These are phyloP conservation scores for Penicillium fuscoglaucum DNA, from an alignment of 2,329 filamentous ascomycete species.

Conservation along the genomic window DNA sequence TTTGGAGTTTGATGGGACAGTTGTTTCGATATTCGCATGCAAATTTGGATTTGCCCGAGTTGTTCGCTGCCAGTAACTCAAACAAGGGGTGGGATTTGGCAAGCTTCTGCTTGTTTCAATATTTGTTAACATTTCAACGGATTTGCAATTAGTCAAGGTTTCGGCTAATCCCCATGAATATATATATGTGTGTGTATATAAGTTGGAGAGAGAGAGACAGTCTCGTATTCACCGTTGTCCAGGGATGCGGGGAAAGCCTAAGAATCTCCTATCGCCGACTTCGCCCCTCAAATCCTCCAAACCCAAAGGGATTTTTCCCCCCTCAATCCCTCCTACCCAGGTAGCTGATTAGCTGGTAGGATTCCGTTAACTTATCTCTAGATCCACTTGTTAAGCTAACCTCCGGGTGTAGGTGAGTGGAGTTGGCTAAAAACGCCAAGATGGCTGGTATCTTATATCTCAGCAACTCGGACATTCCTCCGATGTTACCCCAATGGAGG, in stretches of 20 bases:
- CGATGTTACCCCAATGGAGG: slow-evolving; percentile 1
- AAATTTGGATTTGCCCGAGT: slow-evolving; percentile 23
- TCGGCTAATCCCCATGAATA: neutral
- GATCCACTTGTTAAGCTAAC: neutral
- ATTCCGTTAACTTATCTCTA: neutral
- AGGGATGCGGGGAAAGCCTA: slow-evolving; percentile 1
- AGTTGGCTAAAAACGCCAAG: neutral
- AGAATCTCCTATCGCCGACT: slow-evolving; percentile 2
- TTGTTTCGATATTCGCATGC: slow-evolving; percentile 8
- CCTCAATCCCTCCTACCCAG: neutral
- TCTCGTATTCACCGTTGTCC: neutral
- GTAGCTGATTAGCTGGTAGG: no score
- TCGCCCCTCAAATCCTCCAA: neutral
- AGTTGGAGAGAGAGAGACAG: neutral
- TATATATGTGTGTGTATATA: neutral
- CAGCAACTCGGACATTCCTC: neutral
- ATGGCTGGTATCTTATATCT: neutral
- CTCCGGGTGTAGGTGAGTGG: neutral
- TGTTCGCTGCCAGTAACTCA: slow-evolving; percentile 38
- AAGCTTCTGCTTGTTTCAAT: slow-evolving; percentile 20
- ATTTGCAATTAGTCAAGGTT: neutral
- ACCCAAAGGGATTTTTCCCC: neutral
- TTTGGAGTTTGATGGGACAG: slow-evolving; percentile 9
- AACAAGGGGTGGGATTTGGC: slow-evolving; percentile 29
- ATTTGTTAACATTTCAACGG: neutral